Evolutionary conservation across 2,329 filamentous ascomycete genomes (phyloP).

Genomic region (Neofusicoccum cordaticola): DNA sequence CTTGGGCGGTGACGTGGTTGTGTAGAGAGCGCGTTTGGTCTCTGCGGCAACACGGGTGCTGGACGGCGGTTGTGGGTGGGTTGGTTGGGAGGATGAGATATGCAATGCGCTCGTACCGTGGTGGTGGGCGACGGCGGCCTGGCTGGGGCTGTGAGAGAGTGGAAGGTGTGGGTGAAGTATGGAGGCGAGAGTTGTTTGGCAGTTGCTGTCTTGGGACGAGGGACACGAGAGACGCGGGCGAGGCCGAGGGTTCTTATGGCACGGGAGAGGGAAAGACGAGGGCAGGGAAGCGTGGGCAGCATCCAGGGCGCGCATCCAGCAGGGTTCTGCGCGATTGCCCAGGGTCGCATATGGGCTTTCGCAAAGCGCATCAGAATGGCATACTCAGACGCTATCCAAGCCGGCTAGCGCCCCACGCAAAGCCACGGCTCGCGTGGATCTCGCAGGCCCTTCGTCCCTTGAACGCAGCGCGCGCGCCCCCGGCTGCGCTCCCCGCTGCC

Average conservation of each 20-base stretch:
- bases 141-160: not conserved
- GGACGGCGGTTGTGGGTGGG: not conserved
- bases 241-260: conserved; percentile 15
- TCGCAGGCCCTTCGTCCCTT: conserved; percentile 2
- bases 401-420: conserved; percentile 16
- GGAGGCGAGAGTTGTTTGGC: not conserved
- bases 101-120: not conserved
- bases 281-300: conserved; percentile 9
- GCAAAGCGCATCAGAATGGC: conserved; percentile 19
- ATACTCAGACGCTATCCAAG: conserved; percentile 13
- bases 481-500: conserved; percentile 1
- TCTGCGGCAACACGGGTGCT: conserved; percentile 3
- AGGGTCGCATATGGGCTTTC: conserved; percentile 19
- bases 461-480: not conserved
- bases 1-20: conserved; percentile 2
- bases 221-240: conserved; percentile 1
- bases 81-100: not conserved
- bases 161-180: not conserved
- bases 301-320: conserved; percentile 18
- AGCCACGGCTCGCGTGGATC: conserved; percentile 19
- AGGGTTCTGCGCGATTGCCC: conserved; percentile 18
- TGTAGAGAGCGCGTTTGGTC: not conserved
- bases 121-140: not conserved
- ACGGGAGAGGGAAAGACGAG: not conserved
- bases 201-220: conserved; percentile 1